phyloP scores from a whole-genome alignment of 129 eudicot species.

The Chrysanthemum makinoi region DNA sequence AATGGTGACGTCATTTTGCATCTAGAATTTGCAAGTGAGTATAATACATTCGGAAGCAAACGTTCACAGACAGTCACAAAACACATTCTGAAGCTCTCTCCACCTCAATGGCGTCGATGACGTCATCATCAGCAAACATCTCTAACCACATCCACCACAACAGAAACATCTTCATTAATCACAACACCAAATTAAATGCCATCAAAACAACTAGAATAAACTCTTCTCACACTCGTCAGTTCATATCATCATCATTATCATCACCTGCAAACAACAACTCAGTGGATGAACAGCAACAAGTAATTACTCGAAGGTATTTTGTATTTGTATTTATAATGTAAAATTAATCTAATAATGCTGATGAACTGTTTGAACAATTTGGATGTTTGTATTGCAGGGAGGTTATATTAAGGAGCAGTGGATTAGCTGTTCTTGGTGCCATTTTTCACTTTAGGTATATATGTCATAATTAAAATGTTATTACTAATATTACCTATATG shows the following conservation, averaged over 20 bases:
- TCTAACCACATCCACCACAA: slow-evolving; percentile 22
- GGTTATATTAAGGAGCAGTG: slow-evolving; percentile 73
- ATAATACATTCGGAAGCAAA: too few species aligned
- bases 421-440: slow-evolving; percentile 76
- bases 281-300: slow-evolving; percentile 17
- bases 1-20: too few species aligned
- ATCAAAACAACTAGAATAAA: slow-evolving; percentile 10
- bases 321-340: not conserved
- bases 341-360: slow-evolving; percentile 7
- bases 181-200: slow-evolving; percentile 5
- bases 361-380: not conserved
- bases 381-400: slow-evolving; percentile 41
- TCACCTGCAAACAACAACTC: slow-evolving; percentile 35
- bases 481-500: too few species aligned
- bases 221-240: not conserved
- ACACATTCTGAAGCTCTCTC: too few species aligned
- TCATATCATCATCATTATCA: slow-evolving; percentile 31
- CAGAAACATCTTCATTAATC: slow-evolving; percentile 11
- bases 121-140: slow-evolving; percentile 26
- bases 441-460: slow-evolving; percentile 72
- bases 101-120: slow-evolving; percentile 52
- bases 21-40: too few species aligned
- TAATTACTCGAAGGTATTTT: slow-evolving; percentile 47
- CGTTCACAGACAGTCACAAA: not conserved
- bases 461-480: too few species aligned